These are phyloP conservation scores for Claviceps fusiformis DNA, from an alignment of 2,329 filamentous ascomycete species.

Conservation along the genomic window DNA sequence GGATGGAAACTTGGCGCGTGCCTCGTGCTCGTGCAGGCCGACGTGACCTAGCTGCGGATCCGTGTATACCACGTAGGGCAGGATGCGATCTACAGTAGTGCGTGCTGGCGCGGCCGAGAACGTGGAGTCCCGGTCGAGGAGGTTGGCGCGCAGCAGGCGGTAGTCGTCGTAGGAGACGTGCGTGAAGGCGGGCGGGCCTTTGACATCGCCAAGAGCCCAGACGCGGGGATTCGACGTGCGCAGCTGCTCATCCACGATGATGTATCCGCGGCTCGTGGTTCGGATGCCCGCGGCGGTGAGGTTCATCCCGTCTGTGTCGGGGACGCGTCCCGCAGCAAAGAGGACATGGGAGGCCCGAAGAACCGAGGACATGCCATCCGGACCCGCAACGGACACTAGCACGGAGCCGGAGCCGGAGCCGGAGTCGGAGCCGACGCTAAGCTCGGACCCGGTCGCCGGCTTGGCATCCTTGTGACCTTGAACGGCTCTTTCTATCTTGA, in stretches of 20 bases:
- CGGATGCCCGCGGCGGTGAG: slow-evolving; percentile 20
- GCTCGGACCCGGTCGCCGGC: not conserved
- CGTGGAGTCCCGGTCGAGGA: not conserved
- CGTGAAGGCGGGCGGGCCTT: not conserved
- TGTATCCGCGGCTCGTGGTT: not conserved
- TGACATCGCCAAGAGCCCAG: not conserved
- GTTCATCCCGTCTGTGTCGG: slow-evolving; percentile 34
- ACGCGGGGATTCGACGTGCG: not conserved
- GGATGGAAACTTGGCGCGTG: not conserved
- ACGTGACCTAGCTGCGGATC: not conserved
- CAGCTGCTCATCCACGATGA: not conserved
- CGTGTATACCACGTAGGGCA: not conserved
- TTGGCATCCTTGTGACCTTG: not conserved
- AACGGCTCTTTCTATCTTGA: not conserved
- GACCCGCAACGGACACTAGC: not conserved
- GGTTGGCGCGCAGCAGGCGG: not conserved
- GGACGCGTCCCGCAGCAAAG: slow-evolving; percentile 33
- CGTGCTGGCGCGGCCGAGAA: not conserved
- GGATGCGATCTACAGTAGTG: not conserved
- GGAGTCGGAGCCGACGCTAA: not conserved
- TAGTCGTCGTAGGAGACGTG: not conserved
- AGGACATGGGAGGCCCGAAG: slow-evolving; percentile 32
- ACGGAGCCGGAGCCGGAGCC: not conserved
- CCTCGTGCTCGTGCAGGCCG: not conserved
- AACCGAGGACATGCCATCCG: slow-evolving; percentile 2